Percentiles rank a stretch among this genome's conserved stretches.
Conservation (phyloP, 495 filamentous ascomycete species). For the Friedmanniomyces simplex region DNA sequence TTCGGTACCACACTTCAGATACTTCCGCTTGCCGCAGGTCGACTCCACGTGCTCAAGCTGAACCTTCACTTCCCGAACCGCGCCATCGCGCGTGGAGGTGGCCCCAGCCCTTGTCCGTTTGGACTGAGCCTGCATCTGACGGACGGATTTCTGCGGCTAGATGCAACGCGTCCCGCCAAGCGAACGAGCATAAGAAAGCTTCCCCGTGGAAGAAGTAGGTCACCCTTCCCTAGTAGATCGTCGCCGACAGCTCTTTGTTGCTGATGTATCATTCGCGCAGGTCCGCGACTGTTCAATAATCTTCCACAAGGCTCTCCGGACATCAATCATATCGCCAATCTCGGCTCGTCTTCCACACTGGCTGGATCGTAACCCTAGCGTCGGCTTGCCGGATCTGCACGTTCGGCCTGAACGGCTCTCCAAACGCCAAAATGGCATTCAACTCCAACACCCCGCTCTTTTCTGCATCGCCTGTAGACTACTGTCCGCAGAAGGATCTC, state of each 20-base stretch:
- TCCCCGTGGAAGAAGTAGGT: too few relatives aligned
- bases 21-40: too few relatives aligned
- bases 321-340: too few relatives aligned
- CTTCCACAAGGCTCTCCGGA: background rate
- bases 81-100: background rate
- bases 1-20: too few relatives aligned
- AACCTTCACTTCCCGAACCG: background rate
- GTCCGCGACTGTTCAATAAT: background rate
- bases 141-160: background rate
- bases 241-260: background rate
- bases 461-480: background rate
- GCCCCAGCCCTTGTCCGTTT: background rate
- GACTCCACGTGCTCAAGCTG: background rate
- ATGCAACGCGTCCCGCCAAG: background rate
- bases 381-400: too few relatives aligned
- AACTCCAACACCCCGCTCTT: background rate
- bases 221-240: background rate
- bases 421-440: background rate
- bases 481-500: slow-evolving; percentile 25
- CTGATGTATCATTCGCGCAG: background rate
- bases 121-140: background rate
- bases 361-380: too few relatives aligned
- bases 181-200: too few relatives aligned
- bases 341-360: too few relatives aligned
- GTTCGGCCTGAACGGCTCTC: background rate